phyloP scores from a whole-genome alignment of 2,329 filamentous ascomycete genomes.

The Phaeosphaeria sp. region DNA sequence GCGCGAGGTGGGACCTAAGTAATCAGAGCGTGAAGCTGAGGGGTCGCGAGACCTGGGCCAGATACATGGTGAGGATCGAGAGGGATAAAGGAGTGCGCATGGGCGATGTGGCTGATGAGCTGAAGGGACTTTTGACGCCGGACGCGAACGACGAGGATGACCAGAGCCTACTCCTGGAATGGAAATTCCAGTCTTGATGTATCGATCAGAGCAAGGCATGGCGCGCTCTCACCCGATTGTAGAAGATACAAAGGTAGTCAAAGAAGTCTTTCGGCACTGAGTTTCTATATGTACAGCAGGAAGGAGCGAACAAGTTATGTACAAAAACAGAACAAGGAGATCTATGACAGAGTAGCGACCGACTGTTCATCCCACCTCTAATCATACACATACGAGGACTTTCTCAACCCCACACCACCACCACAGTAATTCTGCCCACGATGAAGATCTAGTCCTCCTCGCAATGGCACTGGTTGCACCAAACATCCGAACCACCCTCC shows the following conservation, averaged over 20 bases:
- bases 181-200: constrained; percentile 5
- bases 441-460: not conserved
- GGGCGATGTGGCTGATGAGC: constrained; percentile 16
- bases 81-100: constrained; percentile 15
- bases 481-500: not conserved
- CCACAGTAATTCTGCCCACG: no score
- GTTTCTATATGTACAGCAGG: not conserved
- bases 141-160: not conserved
- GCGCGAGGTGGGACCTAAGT: constrained; percentile 7
- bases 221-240: not conserved
- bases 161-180: constrained; percentile 11
- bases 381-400: no score
- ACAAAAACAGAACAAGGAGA: not conserved
- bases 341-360: not conserved
- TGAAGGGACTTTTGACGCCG: constrained; percentile 9
- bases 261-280: not conserved
- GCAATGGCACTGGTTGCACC: not conserved
- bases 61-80: constrained; percentile 13
- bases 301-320: not conserved
- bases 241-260: not conserved
- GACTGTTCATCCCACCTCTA: no score
- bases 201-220: no score
- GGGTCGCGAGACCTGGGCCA: not conserved
- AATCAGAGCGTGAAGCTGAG: constrained; percentile 6
- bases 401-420: no score